Base-by-base conservation (phyloP, 2,329 filamentous ascomycete genomes). In the Phialemonium atrogriseum region DNA sequence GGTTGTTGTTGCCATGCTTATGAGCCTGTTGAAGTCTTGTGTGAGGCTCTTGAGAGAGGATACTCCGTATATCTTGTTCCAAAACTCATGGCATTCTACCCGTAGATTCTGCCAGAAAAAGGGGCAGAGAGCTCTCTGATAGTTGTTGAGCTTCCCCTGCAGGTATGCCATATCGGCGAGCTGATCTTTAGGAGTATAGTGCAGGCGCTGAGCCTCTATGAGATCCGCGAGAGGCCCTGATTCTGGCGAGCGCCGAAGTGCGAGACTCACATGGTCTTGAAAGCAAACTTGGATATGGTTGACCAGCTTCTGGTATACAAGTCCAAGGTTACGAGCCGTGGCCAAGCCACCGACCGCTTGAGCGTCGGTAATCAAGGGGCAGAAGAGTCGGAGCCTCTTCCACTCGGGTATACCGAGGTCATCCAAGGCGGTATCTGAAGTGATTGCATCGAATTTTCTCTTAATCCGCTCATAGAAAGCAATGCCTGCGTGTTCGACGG, bases 401-500 rank as follows among this genome's bases (percentile, higher is more conserved):
- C 62, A 66, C 35, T 63, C 51, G 1, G 35, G 27, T 4, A 57
- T 42, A 3, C 30, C 16, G 4, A 55, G 35, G 11, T 17, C 27
- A 7, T 41, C 46, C 24, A 60, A 53, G 10, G 59, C 41, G 6
- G 51, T 23, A 5, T 51, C 45, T 10, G 54, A 59, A 9, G 41
- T 46, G 16, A 67, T 49, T 13, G 50, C 40, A 8, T 51, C 43
- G 27, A 53, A 36, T 4, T 45, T 41, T 13, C 14, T 40, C 9
- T 32, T 42, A 11, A 76, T 54, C 7, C 71, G 59, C 8, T 68
- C 66, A 3, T 66, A 50, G 24, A 80, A 59, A 7, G 58, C 60
- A 16, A 64, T 63, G 14, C 69, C 68, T 7, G 74, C 73, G 45
- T 79, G 73, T 27, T 53, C 51, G 7, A 57, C 36, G 6, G 51